Percentiles rank a stretch among this genome's conserved stretches.
phyloP scores from a whole-genome alignment of 2,329 filamentous ascomycete species.

The Exophiala oligosperma region DNA sequence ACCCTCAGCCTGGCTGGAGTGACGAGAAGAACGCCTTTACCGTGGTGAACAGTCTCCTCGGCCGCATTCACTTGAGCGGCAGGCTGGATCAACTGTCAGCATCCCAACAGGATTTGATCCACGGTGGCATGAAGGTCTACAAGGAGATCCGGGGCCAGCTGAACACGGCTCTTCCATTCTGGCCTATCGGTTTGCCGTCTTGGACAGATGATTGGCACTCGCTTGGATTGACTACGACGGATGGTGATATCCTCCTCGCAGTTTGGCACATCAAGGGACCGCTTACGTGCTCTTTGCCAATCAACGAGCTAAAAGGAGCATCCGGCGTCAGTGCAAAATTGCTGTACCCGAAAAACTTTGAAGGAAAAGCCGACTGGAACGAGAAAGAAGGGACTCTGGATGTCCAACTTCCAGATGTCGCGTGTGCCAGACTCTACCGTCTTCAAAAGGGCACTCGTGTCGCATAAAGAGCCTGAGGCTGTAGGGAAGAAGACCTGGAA shows the following conservation, averaged over 20 bases:
- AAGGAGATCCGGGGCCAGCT: slow-evolving; percentile 30
- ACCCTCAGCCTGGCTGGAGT: slow-evolving; percentile 37
- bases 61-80: slow-evolving; percentile 36
- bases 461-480: too few species aligned
- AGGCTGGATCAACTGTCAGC: slow-evolving; percentile 30
- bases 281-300: background rate
- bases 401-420: background rate
- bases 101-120: slow-evolving; percentile 31
- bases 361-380: background rate
- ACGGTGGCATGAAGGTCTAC: slow-evolving; percentile 36
- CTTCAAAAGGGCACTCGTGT: background rate
- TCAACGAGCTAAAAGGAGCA: background rate
- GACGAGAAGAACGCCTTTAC: slow-evolving; percentile 39
- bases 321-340: slow-evolving; percentile 4
- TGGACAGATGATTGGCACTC: slow-evolving; percentile 38
- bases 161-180: slow-evolving; percentile 30
- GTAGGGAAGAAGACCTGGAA: too few species aligned
- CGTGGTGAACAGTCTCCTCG: slow-evolving; percentile 37
- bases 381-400: background rate
- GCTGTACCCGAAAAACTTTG: slow-evolving; percentile 6
- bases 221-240: slow-evolving; percentile 28
- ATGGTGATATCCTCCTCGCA: slow-evolving; percentile 17
- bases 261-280: slow-evolving; percentile 28
- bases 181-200: slow-evolving; percentile 35
- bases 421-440: slow-evolving; percentile 1